phyloP scores from a whole-genome alignment of 2,329 filamentous ascomycete genomes.

The Xylaria sp. region DNA sequence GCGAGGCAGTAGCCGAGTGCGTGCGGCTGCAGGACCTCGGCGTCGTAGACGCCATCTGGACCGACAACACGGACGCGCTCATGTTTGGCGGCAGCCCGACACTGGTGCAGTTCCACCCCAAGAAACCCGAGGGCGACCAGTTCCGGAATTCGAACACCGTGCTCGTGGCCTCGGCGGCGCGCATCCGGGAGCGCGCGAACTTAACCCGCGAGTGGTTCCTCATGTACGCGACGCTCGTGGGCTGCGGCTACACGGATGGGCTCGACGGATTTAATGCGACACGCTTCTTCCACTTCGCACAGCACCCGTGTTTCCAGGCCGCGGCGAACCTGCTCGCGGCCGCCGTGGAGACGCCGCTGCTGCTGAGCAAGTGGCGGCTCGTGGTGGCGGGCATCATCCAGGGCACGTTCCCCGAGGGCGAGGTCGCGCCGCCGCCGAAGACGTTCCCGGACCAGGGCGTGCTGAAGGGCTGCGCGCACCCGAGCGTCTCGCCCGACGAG shows the following conservation, averaged over 20 bases:
- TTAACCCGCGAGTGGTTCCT: conserved; percentile 40
- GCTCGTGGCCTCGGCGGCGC: conserved; percentile 26
- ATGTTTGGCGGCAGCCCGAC: conserved; percentile 58
- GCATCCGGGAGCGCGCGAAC: conserved; percentile 31
- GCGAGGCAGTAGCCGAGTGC: conserved; percentile 61
- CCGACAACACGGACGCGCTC: conserved; percentile 58
- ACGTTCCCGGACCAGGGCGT: conserved; percentile 34
- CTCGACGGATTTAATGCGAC: conserved; percentile 37
- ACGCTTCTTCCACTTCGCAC: conserved; percentile 37
- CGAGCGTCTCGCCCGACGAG: conserved; percentile 36
- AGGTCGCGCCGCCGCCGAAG: conserved; percentile 31
- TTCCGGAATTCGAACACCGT: conserved; percentile 36
- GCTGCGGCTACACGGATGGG: conserved; percentile 43
- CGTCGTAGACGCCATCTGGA: conserved; percentile 61
- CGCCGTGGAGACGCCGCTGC: conserved; percentile 27
- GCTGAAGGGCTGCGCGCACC: conserved; percentile 30
- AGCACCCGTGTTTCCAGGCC: conserved; percentile 37
- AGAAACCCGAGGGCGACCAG: conserved; percentile 38
- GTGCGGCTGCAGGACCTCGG: conserved; percentile 56
- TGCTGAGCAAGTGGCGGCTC: conserved; percentile 41
- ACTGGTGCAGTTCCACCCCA: conserved; percentile 49
- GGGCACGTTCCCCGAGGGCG: conserved; percentile 27
- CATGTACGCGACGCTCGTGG: conserved; percentile 43
- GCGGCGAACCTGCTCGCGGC: conserved; percentile 35
- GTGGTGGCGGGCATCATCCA: conserved; percentile 37